Conservation (phyloP, 2,329 filamentous ascomycete species). For the Cercospora zeina region DNA sequence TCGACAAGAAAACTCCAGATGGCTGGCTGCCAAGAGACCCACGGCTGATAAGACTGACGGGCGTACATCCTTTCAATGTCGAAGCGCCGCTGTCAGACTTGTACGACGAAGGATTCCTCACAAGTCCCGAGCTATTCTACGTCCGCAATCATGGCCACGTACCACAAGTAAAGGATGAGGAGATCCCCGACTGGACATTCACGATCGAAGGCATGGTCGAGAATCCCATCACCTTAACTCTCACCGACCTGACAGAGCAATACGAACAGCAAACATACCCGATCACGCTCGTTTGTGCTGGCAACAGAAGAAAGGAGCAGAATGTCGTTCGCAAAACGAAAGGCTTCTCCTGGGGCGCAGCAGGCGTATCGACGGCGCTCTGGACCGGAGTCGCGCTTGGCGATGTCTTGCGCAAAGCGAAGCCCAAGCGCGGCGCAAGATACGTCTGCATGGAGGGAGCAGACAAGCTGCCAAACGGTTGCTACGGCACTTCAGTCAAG, state of each 20-base stretch:
- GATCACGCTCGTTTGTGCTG: conserved; percentile 86
- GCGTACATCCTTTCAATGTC: conserved; percentile 86
- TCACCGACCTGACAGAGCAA: conserved; percentile 69
- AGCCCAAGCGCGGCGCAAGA: conserved; percentile 67
- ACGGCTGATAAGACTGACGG: conserved; percentile 80
- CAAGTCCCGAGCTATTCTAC: conserved; percentile 84
- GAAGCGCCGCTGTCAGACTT: conserved; percentile 78
- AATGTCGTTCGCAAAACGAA: conserved; percentile 88
- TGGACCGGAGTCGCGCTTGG: conserved; percentile 80
- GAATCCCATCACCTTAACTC: conserved; percentile 68
- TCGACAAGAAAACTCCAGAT: conserved; percentile 83
- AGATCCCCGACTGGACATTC: conserved; percentile 78
- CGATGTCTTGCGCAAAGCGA: conserved; percentile 68
- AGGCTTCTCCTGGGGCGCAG: conserved; percentile 91
- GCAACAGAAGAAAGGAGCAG: conserved; percentile 89
- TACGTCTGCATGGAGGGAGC: conserved; percentile 92
- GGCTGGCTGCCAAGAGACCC: conserved; percentile 76
- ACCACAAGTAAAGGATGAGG: conserved; percentile 69
- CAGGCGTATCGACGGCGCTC: conserved; percentile 80
- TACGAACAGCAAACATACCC: conserved; percentile 84
- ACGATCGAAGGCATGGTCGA: conserved; percentile 83
- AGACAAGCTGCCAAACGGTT: conserved; percentile 80
- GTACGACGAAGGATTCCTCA: conserved; percentile 80
- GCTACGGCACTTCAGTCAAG: conserved; percentile 85
- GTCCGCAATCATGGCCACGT: conserved; percentile 88